These are phyloP conservation scores for Rutstroemia sp. DNA, from an alignment of 2,329 filamentous ascomycete genomes.

Conservation along the genomic window DNA sequence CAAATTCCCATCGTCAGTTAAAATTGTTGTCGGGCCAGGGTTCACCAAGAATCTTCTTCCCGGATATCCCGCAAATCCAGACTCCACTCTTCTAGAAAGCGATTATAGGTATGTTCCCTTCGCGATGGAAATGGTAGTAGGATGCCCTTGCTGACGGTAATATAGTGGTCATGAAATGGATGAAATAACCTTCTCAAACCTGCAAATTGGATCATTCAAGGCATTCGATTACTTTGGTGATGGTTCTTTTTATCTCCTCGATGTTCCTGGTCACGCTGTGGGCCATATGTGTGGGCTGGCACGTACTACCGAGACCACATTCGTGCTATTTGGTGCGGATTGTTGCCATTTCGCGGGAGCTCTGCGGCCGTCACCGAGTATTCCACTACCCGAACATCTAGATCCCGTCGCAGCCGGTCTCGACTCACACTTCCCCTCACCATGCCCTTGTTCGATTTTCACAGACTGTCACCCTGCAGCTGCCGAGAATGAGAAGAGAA, in stretches of 20 bases:
- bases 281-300: slow-evolving; percentile 37
- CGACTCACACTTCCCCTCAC: not conserved
- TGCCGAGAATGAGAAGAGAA: not conserved
- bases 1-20: slow-evolving; percentile 37
- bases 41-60: slow-evolving; percentile 40
- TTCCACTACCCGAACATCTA: not conserved
- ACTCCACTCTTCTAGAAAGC: slow-evolving; percentile 30
- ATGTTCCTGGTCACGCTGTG: slow-evolving; percentile 35
- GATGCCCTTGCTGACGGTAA: slow-evolving; percentile 15
- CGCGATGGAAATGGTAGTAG: slow-evolving; percentile 9
- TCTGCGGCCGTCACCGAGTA: not conserved
- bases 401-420: not conserved
- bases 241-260: slow-evolving; percentile 45
- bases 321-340: slow-evolving; percentile 37
- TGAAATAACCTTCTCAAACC: slow-evolving; percentile 18
- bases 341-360: slow-evolving; percentile 29
- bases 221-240: slow-evolving; percentile 49
- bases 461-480: not conserved
- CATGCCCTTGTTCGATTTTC: not conserved
- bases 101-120: slow-evolving; percentile 25
- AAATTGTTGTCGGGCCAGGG: slow-evolving; percentile 45
- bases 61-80: slow-evolving; percentile 36
- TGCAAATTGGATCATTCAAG: slow-evolving; percentile 37
- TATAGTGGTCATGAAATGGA: slow-evolving; percentile 20
- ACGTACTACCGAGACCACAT: slow-evolving; percentile 31